These are phyloP conservation scores for Phoenix roebelenii DNA, from an alignment of 176 grass and related monocot species.

Conservation along the genomic window DNA sequence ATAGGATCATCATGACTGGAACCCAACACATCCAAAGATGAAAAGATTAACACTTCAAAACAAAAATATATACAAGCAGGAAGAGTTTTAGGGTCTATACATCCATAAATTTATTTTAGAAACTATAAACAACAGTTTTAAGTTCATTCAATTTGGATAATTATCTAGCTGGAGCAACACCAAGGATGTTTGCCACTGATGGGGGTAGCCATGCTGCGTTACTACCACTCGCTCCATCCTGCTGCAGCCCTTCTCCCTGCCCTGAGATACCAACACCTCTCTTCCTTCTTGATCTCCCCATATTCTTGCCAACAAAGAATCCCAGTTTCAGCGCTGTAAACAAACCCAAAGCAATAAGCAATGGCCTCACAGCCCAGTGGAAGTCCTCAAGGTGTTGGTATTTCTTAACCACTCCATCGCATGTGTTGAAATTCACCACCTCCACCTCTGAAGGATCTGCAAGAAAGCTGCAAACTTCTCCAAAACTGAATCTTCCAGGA, in stretches of 20 bases:
- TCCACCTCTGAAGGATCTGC: slow-evolving; percentile 89
- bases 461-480: slow-evolving; percentile 41
- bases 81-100: no score
- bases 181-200: slow-evolving; percentile 59
- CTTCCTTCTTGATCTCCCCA: slow-evolving; percentile 38
- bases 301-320: slow-evolving; percentile 40
- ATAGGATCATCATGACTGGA: no score
- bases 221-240: slow-evolving; percentile 20
- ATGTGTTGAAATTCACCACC: slow-evolving; percentile 65
- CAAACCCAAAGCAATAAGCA: slow-evolving; percentile 62
- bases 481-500: slow-evolving; percentile 64
- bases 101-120: no score
- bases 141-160: no score
- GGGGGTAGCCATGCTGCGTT: slow-evolving; percentile 42
- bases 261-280: slow-evolving; percentile 36
- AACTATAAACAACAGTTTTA: no score
- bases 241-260: slow-evolving; percentile 24
- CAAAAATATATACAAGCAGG: no score
- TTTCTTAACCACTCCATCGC: slow-evolving; percentile 78
- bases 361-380: slow-evolving; percentile 82
- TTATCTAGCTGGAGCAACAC: not conserved
- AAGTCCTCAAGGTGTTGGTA: slow-evolving; percentile 90
- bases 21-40: no score
- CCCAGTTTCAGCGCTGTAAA: slow-evolving; percentile 68
- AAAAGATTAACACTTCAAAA: no score